Evolutionary conservation across 1,139 yeast genomes (phyloP), one percentile per base, ranked within the genome.

Genomic region (Diutina ranongensis): DNA sequence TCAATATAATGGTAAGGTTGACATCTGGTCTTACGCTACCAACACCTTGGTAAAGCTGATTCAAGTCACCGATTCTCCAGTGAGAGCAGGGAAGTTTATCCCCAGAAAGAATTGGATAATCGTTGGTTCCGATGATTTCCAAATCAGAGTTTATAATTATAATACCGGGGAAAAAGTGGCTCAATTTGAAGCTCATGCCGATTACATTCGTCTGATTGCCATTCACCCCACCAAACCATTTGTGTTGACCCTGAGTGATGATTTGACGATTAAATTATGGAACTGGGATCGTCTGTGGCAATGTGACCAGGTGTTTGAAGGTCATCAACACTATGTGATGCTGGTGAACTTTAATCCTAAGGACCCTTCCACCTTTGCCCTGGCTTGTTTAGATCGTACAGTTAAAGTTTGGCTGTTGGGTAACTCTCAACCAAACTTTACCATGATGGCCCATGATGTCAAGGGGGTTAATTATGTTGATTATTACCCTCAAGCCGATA

Each of bases 121-220:
- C 50, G 92, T 89, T 40, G 98, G 98, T 36, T 78, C 95, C 47
- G 99, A 92, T 62, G 99, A 92, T 65, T 89, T 83, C 73, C 92
- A 84, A 62, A 71, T 92, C 49, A 78, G 98, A 57, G 94, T 92
- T 21, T 92, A 80, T 71, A 92, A 92, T 64, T 88, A 87, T 70
- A 87, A 88, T 64, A 92, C 98, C 31, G 92, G 95, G 46, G 98
- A 92, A 64, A 88, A 87, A 63, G 76, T 94, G 51, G 76, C 85
- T 44, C 97, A 89, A 66, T 92, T 89, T 59, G 98, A 94, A 67
- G 98, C 97, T 4, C 98, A 92, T 60, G 96, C 96, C 5, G 98
- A 94, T 64, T 94, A 92, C 63, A 85, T 92, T 57, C 81, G 98
- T 63, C 79, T 86, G 46, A 76, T 92, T 55, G 92, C 95, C 8